Base-by-base conservation (phyloP, 352 stramenopile genomes). In the Globisporangium echinulatum region DNA sequence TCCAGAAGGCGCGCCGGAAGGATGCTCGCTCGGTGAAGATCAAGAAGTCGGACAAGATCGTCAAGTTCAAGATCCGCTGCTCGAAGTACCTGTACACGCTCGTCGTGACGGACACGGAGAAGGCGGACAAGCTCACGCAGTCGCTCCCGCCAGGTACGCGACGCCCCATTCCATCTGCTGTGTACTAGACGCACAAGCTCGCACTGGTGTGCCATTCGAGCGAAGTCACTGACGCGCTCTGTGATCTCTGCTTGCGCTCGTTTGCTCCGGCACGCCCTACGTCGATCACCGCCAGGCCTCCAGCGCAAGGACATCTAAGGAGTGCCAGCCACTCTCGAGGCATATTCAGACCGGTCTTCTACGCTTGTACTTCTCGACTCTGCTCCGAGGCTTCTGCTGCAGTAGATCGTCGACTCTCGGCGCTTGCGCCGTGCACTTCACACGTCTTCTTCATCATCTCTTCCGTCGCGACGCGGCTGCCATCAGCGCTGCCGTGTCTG, bases 61-160 rank as follows among this genome's bases (percentile, higher is more conserved):
- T 97, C 76, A 99, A 99, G 91, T 99, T 99, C 90, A 99, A 99
- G 91, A 99, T 99, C 77, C 94, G 97, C 72, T 99, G 97, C 96
- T 98, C 89, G 71, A 96, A 95, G 78, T 98, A 98, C 78, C 86
- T 99, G 70, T 99, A 99, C 88, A 99, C 97, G 59, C 84, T 99
- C 39, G 96, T 95, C 63, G 96, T 99, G 57, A 96, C 88, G 49
- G 97, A 99, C 84, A 90, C 87, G 54, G 96, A 99, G 79, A 99
- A 99, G 94, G 97, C 97, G 37, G 96, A 99, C 75, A 99, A 99
- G 88, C 92, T 99, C 61, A 99, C 96, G 62, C 97, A 99, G 87
- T 99, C 95, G 64, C 87, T 99, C 67, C 97, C 97, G 56, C 96
- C 97, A 75, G 97, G 97, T 92, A 76, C 59, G 79, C 49, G 43